Percentiles rank a stretch among this genome's conserved stretches.
Evolutionary conservation across 768 basidiomycete genomes (phyloP).

Genomic region (Lyophyllum decastes): DNA sequence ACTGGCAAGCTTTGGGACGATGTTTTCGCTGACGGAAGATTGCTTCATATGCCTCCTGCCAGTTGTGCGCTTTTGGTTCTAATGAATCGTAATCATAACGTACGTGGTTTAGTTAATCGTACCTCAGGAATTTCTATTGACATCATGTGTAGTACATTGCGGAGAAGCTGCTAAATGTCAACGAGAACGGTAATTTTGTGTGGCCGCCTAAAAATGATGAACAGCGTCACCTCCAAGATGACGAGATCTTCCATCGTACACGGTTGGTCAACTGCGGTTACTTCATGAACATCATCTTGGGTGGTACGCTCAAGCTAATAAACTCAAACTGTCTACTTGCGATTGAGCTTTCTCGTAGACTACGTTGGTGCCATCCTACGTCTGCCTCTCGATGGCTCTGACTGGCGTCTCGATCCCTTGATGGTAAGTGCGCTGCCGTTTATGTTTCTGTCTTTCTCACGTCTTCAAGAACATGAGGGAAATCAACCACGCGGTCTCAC

Average conservation of each 20-base stretch:
- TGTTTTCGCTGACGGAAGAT: conserved; percentile 64
- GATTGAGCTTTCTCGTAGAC: conserved; percentile 35
- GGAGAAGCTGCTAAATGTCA: conserved; percentile 64
- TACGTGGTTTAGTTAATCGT: conserved; percentile 29
- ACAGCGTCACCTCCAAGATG: conserved; percentile 52
- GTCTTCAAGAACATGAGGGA: conserved; percentile 50
- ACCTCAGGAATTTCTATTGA: conserved; percentile 1
- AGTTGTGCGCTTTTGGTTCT: conserved; percentile 68
- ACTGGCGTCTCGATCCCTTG: conserved; percentile 73
- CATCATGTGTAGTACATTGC: conserved; percentile 59
- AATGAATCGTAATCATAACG: conserved; percentile 75
- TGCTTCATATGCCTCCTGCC: conserved; percentile 74
- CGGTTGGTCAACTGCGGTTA: conserved; percentile 74
- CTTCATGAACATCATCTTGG: conserved; percentile 71
- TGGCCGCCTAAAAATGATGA: conserved; percentile 24
- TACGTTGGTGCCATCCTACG: conserved; percentile 78
- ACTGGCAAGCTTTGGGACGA: conserved; percentile 69
- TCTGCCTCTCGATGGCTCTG: conserved; percentile 59
- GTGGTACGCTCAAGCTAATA: conserved; percentile 29
- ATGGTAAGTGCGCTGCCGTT: conserved; percentile 39
- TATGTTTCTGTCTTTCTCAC: background rate
- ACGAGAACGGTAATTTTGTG: conserved; percentile 57
- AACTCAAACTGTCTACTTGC: background rate
- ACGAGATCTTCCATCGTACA: conserved; percentile 75
- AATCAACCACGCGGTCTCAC: conserved; percentile 49